Evolutionary conservation across 1,139 yeast genomes (phyloP).

Genomic region (Kazachstania sp.): DNA sequence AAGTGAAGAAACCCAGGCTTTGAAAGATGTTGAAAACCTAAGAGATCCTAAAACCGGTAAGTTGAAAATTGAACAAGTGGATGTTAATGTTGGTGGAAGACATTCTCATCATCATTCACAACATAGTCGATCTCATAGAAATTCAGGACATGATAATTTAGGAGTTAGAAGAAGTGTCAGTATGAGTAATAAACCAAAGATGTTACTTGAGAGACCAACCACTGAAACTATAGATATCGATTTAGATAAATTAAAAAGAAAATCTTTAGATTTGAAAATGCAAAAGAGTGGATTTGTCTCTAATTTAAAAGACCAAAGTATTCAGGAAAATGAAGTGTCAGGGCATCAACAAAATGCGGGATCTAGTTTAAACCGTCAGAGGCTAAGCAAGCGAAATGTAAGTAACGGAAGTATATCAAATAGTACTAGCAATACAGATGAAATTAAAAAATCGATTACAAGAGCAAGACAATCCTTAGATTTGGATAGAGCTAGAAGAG

Average conservation of each 20-base stretch:
- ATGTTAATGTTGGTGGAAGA: not conserved
- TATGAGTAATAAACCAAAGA: slow-evolving; percentile 1
- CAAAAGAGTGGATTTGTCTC: slow-evolving; percentile 25
- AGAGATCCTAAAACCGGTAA: slow-evolving; percentile 3
- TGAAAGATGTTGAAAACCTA: slow-evolving; percentile 12
- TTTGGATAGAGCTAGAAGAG: slow-evolving; percentile 22
- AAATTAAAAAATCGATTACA: slow-evolving; percentile 18
- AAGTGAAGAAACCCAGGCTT: slow-evolving; percentile 6
- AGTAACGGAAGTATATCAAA: slow-evolving; percentile 12
- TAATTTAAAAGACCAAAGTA: slow-evolving; percentile 9
- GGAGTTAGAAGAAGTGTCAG: slow-evolving; percentile 4
- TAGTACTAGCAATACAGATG: slow-evolving; percentile 7
- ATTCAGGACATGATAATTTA: not conserved
- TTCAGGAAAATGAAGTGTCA: slow-evolving; percentile 1
- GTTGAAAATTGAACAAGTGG: slow-evolving; percentile 4
- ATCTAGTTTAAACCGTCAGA: not conserved
- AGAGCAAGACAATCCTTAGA: slow-evolving; percentile 26
- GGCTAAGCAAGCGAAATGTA: slow-evolving; percentile 2
- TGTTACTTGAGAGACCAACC: slow-evolving; percentile 13
- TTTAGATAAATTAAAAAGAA: slow-evolving; percentile 17
- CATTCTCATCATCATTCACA: not conserved
- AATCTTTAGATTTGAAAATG: slow-evolving; percentile 24
- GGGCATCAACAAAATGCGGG: not conserved
- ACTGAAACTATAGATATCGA: slow-evolving; percentile 29
- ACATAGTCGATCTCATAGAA: not conserved